These are phyloP conservation scores for Persicaria tinctoria DNA, from an alignment of 148 eudicot species.

Conservation along the genomic window DNA sequence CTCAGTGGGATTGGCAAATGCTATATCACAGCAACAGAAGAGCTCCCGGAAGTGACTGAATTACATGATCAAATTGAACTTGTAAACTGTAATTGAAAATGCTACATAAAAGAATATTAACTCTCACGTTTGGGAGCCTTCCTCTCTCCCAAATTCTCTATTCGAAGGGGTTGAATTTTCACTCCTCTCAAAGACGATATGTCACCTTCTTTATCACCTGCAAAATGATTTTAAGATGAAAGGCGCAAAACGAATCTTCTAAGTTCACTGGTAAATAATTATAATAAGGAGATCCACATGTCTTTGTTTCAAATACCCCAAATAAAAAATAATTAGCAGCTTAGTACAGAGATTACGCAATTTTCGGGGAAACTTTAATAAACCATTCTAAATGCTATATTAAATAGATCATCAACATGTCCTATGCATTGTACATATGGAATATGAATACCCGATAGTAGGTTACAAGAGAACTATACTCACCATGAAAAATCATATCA, in stretches of 20 bases:
- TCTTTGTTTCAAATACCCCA: background rate
- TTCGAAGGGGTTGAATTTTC: constrained; percentile 17
- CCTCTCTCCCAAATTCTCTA: constrained; percentile 18
- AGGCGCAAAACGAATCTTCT: background rate
- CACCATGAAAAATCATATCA: constrained; percentile 57
- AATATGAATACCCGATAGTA: background rate
- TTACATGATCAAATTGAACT: background rate
- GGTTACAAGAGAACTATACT: constrained; percentile 15
- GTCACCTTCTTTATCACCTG: constrained; percentile 34
- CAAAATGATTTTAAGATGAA: background rate
- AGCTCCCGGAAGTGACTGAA: background rate
- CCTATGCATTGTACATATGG: background rate
- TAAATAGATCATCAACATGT: background rate
- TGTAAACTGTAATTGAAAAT: background rate
- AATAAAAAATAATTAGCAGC: background rate
- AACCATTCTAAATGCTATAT: background rate
- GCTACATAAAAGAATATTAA: background rate
- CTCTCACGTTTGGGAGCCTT: constrained; percentile 59
- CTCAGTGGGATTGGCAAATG: background rate
- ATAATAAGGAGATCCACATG: background rate
- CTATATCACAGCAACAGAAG: background rate
- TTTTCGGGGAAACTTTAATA: background rate
- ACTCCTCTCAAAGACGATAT: constrained; percentile 23
- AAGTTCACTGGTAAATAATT: background rate
- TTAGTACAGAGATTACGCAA: background rate